Evolutionary conservation across 2,329 filamentous ascomycete genomes (phyloP).

Genomic region (Arachnomyces sp.): DNA sequence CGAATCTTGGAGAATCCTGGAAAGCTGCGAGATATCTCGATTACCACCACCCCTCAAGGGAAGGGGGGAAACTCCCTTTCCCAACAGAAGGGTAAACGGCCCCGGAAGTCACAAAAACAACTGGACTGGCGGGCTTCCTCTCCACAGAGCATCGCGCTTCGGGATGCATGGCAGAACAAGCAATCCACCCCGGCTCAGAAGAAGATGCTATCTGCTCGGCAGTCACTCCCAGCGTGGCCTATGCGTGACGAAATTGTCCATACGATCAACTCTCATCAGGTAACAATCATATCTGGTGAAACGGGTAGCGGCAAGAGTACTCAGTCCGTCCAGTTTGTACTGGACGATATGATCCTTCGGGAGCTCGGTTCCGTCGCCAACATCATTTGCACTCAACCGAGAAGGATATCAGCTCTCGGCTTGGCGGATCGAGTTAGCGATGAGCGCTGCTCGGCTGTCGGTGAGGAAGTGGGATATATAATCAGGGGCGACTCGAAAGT

Average conservation of each 20-base stretch:
- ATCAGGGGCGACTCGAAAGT: conserved; percentile 84
- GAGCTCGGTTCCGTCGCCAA: conserved; percentile 70
- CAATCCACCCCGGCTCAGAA: conserved; percentile 59
- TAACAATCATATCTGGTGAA: conserved; percentile 94
- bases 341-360: conserved; percentile 77
- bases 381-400: conserved; percentile 91
- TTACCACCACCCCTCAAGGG: conserved; percentile 39
- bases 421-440: conserved; percentile 91
- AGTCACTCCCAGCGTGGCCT: conserved; percentile 78
- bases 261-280: conserved; percentile 68
- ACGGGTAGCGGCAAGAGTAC: conserved; percentile 96
- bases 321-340: conserved; percentile 89
- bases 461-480: conserved; percentile 81
- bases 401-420: conserved; percentile 87
- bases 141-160: conserved; percentile 49
- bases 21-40: conserved; percentile 71
- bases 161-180: conserved; percentile 58
- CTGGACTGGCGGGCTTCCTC: conserved; percentile 57
- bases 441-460: conserved; percentile 72
- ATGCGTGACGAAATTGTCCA: conserved; percentile 67
- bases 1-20: conserved; percentile 78
- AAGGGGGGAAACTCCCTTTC: conserved; percentile 3
- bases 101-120: conserved; percentile 43
- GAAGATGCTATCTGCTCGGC: conserved; percentile 65
- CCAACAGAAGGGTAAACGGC: conserved; percentile 20